Evolutionary conservation across 2,329 filamentous ascomycete genomes (phyloP), one percentile per base, ranked within the genome.

Genomic region (Pseudodiploospora longispora): DNA sequence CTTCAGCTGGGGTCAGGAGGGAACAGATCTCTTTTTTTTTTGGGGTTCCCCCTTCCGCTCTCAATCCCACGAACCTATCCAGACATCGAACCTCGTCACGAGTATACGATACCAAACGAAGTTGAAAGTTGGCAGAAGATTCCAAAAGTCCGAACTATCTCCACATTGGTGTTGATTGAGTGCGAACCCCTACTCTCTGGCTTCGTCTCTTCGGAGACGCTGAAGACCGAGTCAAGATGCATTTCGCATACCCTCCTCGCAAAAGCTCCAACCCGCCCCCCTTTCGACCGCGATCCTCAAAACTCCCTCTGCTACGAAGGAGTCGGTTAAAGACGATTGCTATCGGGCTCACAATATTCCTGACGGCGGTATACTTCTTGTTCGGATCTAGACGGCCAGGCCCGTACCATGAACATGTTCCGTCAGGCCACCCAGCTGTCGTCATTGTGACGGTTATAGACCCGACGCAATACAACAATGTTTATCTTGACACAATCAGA

Each of bases 401-500:
- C 41, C 55, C 61, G 12, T 64, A 65, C 38, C 58, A 51, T 30
- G 62, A 65, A 41, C 60, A 61, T 50, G 53, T 64, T 35, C 71
- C 74, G 0, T 69, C 70, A n/a, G 80, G 79, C 34, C 71, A 70
- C 30, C 76, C 80, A 29, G 69, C 76, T 0, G 79, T 78, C 19
- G 89, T 97, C 30, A 71, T 98, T 41, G 86, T 98, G 48, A 96
- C 93, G 2, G 80, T 91, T 6, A 66, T 96, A 44, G 87, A 96
- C 60, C 75, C 80, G 47, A 70, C 72, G 41, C 70, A 66, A 34
- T 78, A 83, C 55, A 80, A 79, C 57, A 69, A 78, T 31, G 72
- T 71, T 36, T 94, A 91, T 65, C 71, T 84, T 44, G 72, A 83
- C 46, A 80, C 80, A 55, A 78, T 98, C 50, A 83, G 80, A 60